phyloP scores from a whole-genome alignment of 768 basidiomycete species.

The Gymnopilus junonius region DNA sequence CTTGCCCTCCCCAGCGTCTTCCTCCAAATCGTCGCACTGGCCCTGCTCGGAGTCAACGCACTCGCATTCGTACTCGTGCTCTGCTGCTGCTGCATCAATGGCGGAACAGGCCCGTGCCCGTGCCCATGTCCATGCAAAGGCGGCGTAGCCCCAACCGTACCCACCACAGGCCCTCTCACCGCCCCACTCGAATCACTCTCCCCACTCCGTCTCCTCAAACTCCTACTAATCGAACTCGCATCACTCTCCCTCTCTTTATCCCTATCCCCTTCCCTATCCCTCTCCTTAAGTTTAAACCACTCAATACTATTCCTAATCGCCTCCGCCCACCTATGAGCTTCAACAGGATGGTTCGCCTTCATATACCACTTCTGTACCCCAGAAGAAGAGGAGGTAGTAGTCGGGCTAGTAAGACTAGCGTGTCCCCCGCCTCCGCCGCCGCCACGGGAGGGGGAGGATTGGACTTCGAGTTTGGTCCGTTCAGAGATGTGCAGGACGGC shows the following conservation, averaged over 20 bases:
- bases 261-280: constrained; percentile 21
- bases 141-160: neutral
- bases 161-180: neutral
- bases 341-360: constrained; percentile 86
- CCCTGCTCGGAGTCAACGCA: neutral
- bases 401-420: too few relatives aligned
- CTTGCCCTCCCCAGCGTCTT: neutral
- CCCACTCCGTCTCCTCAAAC: constrained; percentile 19
- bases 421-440: too few relatives aligned
- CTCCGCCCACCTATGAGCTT: constrained; percentile 86
- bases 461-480: constrained; percentile 83
- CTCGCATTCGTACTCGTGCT: neutral
- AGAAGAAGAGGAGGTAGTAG: too few relatives aligned
- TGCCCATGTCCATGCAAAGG: neutral
- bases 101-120: neutral
- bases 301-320: constrained; percentile 78
- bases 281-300: constrained; percentile 55
- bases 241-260: constrained; percentile 16
- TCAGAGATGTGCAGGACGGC: constrained; percentile 69
- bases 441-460: constrained; percentile 39
- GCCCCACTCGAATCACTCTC: constrained; percentile 47
- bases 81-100: too few relatives aligned
- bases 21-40: neutral
- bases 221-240: constrained; percentile 20
- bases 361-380: constrained; percentile 79